These are phyloP conservation scores for Diplosphaera chodatii DNA, from an alignment of 139 green algal genomes.

Conservation along the genomic window DNA sequence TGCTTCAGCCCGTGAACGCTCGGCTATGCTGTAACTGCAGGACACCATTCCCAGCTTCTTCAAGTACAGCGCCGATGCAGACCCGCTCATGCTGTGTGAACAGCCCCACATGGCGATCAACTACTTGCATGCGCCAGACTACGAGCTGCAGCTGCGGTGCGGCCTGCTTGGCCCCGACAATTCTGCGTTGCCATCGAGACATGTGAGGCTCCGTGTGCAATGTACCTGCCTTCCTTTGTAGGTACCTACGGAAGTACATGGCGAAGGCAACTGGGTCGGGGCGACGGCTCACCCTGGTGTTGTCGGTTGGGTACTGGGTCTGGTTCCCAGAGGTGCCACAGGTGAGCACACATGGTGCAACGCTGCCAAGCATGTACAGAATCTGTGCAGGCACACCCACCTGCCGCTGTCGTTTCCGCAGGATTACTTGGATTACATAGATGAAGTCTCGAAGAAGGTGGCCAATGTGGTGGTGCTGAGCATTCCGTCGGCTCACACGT, in stretches of 20 bases:
- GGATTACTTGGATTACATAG: not conserved
- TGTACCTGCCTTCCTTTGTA: not conserved
- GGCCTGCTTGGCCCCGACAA: constrained; percentile 1
- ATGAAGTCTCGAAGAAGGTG: not conserved
- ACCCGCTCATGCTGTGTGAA: not conserved
- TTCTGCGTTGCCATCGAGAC: no score
- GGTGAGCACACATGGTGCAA: no score
- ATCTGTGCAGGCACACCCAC: no score
- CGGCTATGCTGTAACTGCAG: not conserved
- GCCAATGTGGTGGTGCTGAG: not conserved
- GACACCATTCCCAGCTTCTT: constrained; percentile 17
- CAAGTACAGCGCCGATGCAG: not conserved
- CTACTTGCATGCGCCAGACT: constrained; percentile 12
- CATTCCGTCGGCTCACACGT: not conserved
- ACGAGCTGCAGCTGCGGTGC: not conserved
- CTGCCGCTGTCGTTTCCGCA: no score
- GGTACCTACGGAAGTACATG: constrained; percentile 18
- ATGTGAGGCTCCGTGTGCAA: no score
- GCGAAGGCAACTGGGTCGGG: not conserved
- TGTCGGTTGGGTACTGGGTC: not conserved
- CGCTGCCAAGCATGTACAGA: no score
- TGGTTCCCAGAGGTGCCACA: not conserved
- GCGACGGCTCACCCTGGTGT: not conserved
- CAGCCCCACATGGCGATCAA: constrained; percentile 4
- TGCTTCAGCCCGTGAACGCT: not conserved